Evolutionary conservation across 495 filamentous ascomycete species (phyloP).

Genomic region (Lepidopterella palustris): DNA sequence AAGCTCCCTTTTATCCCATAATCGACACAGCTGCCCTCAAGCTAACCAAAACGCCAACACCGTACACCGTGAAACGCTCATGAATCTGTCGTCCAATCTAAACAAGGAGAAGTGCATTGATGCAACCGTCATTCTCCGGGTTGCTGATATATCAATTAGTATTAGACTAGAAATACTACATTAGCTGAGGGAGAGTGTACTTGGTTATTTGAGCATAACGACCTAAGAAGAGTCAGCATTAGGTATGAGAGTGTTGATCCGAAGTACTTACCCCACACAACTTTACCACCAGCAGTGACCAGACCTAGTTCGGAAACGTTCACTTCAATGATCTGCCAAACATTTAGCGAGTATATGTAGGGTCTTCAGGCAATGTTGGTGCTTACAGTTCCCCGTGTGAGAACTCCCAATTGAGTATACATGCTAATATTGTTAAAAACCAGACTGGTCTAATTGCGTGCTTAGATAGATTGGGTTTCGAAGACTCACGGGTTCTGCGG

Average conservation of each 20-base stretch:
- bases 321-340: slow-evolving; percentile 52
- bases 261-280: slow-evolving; percentile 83
- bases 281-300: slow-evolving; percentile 87
- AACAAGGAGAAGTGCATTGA: slow-evolving; percentile 50
- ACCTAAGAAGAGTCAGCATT: slow-evolving; percentile 35
- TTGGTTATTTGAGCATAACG: slow-evolving; percentile 43
- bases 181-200: background rate
- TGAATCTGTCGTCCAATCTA: background rate
- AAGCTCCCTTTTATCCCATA: background rate
- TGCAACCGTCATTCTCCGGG: slow-evolving; percentile 71
- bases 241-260: background rate
- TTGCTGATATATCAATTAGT: slow-evolving; percentile 68
- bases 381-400: slow-evolving; percentile 90
- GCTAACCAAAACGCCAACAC: background rate
- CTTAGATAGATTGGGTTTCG: too few relatives aligned
- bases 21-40: background rate
- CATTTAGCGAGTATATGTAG: background rate
- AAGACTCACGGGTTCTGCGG: slow-evolving; percentile 86
- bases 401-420: slow-evolving; percentile 88
- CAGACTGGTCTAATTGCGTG: too few relatives aligned
- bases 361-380: too few relatives aligned
- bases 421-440: too few relatives aligned
- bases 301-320: slow-evolving; percentile 92
- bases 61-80: background rate
- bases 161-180: slow-evolving; percentile 39